phyloP scores from a whole-genome alignment of 2,329 filamentous ascomycete species.

The Alternaria sp. region DNA sequence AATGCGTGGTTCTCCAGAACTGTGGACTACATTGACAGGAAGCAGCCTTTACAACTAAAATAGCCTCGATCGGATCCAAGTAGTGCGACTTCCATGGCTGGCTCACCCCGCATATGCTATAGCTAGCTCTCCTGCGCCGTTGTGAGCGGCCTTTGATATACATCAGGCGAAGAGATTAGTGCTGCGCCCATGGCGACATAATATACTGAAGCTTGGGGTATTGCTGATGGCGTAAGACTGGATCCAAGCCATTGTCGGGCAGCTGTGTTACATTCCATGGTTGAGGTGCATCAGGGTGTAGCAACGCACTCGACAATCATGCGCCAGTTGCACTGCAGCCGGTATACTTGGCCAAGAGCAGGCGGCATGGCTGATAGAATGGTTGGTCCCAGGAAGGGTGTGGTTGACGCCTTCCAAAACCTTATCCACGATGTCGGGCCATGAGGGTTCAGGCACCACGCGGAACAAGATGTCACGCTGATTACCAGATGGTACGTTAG shows the following conservation, averaged over 20 bases:
- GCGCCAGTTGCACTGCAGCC: conserved; percentile 31
- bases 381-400: conserved; percentile 28
- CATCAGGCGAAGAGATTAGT: conserved; percentile 23
- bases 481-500: conserved; percentile 25
- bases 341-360: conserved; percentile 17
- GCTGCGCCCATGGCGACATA: conserved; percentile 8
- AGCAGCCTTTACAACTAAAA: conserved; percentile 24
- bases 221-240: conserved; percentile 15
- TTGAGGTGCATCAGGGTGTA: conserved; percentile 29
- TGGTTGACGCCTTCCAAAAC: conserved; percentile 42
- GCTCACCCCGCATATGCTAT: conserved; percentile 29
- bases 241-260: conserved; percentile 19
- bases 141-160: background rate
- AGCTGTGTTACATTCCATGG: conserved; percentile 37
- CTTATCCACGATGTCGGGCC: conserved; percentile 48
- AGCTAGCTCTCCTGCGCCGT: conserved; percentile 6
- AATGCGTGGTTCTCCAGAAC: background rate
- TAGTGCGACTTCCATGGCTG: conserved; percentile 12
- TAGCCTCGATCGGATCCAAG: conserved; percentile 16
- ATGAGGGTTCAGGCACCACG: conserved; percentile 43
- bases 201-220: background rate
- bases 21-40: background rate
- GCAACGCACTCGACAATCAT: conserved; percentile 41
- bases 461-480: conserved; percentile 27
- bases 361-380: conserved; percentile 17